Conservation (phyloP, 2,329 filamentous ascomycete species). For the Aspergillus cejpii region DNA sequence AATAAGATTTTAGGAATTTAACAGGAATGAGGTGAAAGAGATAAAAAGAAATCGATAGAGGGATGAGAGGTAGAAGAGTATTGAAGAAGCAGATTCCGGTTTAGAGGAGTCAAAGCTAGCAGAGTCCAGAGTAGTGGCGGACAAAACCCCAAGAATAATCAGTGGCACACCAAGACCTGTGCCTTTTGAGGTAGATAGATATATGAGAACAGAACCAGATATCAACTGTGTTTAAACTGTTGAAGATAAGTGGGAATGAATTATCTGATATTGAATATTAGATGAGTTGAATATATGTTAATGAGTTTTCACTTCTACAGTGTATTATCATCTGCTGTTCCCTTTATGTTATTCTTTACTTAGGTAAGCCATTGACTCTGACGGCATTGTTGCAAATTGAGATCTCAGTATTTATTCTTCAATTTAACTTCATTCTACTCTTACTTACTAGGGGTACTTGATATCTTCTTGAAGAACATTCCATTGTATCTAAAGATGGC, state of each 20-base stretch:
- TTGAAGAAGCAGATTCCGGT: conserved; percentile 16
- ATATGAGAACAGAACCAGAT: too few relatives aligned
- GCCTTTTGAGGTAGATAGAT: not conserved
- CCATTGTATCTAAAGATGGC: not conserved
- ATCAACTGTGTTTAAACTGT: too few relatives aligned
- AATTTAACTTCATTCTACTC: not conserved
- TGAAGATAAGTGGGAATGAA: too few relatives aligned
- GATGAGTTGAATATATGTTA: not conserved
- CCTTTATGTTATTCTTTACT: not conserved
- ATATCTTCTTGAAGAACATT: too few relatives aligned
- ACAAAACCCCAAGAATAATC: conserved; percentile 18
- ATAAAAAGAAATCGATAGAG: conserved; percentile 8
- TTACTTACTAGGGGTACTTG: not conserved
- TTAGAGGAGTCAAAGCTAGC: conserved; percentile 16
- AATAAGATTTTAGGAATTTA: conserved; percentile 5
- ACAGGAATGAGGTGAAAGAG: conserved; percentile 2
- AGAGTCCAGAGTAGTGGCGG: too few relatives aligned
- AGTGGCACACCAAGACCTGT: not conserved
- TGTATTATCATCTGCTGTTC: not conserved
- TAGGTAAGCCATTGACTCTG: not conserved
- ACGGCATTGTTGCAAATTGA: not conserved
- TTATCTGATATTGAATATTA: not conserved
- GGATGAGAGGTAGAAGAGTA: conserved; percentile 15
- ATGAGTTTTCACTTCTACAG: not conserved
- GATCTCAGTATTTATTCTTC: not conserved